phyloP scores from a whole-genome alignment of 257 asterid species.

The Plantago elongata region DNA sequence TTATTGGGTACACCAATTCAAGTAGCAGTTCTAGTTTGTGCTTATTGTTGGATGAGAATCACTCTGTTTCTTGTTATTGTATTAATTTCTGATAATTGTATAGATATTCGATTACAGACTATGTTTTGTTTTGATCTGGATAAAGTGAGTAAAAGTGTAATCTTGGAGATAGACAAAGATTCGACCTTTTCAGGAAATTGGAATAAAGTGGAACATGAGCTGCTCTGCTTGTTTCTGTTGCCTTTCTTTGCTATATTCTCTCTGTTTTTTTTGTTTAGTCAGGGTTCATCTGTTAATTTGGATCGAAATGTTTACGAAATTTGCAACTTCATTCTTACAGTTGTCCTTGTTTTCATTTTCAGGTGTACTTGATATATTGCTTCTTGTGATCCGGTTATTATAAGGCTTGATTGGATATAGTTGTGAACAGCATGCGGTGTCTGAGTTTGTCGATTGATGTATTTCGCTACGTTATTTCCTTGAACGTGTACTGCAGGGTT shows the following conservation, averaged over 20 bases:
- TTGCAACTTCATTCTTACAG: constrained; percentile 14
- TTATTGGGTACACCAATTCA: neutral
- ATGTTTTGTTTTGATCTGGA: neutral
- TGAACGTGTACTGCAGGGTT: constrained; percentile 74
- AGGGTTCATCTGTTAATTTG: constrained; percentile 15
- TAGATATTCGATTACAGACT: neutral
- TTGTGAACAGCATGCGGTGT: constrained; percentile 44
- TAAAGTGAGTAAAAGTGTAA: neutral
- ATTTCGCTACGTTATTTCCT: constrained; percentile 43
- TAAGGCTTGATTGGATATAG: constrained; percentile 17
- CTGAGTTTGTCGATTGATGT: constrained; percentile 49
- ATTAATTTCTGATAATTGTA: constrained; percentile 8
- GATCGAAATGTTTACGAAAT: neutral
- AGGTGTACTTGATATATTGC: constrained; percentile 24
- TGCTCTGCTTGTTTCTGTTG: constrained; percentile 14
- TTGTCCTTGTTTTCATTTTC: constrained; percentile 22
- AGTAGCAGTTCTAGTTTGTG: neutral
- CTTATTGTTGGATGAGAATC: no score
- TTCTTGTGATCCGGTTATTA: neutral
- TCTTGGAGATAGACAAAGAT: constrained; percentile 12
- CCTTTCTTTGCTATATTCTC: neutral
- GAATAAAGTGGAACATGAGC: constrained; percentile 36
- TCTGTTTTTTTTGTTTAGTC: constrained; percentile 10
- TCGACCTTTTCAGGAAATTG: constrained; percentile 23
- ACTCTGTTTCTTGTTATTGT: neutral